These are phyloP conservation scores for Candida krabiensis DNA, from an alignment of 805 yeast genomes.

Conservation along the genomic window DNA sequence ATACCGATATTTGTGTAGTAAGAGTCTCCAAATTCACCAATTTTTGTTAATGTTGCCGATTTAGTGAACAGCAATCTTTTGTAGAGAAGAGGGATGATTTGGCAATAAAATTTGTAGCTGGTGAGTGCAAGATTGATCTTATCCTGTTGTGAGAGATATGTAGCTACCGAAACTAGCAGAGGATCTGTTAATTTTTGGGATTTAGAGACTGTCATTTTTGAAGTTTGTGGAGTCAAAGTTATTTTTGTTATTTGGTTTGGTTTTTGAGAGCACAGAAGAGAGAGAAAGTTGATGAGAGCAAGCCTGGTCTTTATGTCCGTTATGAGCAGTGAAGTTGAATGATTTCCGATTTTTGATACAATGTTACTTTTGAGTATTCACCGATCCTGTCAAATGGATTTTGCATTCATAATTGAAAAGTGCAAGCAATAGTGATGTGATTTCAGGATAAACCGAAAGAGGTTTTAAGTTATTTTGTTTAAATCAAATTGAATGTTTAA, in stretches of 20 bases:
- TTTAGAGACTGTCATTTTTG: conserved; percentile 1
- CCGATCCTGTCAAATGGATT: too few species aligned
- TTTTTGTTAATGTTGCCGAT: conserved; percentile 31
- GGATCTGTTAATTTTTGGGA: conserved; percentile 23
- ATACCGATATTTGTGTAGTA: conserved; percentile 41
- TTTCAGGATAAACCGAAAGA: too few species aligned
- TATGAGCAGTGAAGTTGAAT: too few species aligned
- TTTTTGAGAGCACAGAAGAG: background rate
- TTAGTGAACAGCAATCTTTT: conserved; percentile 35
- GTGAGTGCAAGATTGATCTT: conserved; percentile 34
- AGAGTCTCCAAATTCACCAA: conserved; percentile 34
- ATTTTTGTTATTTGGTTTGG: background rate
- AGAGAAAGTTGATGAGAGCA: too few species aligned
- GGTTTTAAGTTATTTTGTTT: too few species aligned
- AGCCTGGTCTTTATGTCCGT: too few species aligned
- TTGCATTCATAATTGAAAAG: too few species aligned
- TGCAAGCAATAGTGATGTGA: too few species aligned
- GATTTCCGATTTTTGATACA: too few species aligned
- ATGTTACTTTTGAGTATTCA: too few species aligned
- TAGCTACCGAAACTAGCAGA: conserved; percentile 20
- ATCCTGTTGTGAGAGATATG: conserved; percentile 41
- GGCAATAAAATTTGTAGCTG: conserved; percentile 30
- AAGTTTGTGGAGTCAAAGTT: background rate
- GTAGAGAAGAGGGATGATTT: conserved; percentile 38
- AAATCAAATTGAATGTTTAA: too few species aligned